These are phyloP conservation scores for Sphaerobolus stellatus DNA, from an alignment of 1,284 basidiomycete genomes.

Conservation along the genomic window DNA sequence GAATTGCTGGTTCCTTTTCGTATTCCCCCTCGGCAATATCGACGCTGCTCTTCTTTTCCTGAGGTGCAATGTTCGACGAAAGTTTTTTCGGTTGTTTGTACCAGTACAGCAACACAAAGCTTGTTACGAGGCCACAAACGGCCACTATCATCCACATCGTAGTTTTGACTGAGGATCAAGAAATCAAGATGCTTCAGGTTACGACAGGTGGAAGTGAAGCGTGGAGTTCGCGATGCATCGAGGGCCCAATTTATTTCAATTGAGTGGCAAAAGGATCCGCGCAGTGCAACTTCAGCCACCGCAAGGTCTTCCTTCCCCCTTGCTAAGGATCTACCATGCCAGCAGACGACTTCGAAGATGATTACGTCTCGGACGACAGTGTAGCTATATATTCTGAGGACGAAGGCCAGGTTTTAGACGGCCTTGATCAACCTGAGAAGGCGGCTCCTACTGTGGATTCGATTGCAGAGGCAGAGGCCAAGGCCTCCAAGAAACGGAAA, in stretches of 20 bases:
- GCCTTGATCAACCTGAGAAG: conserved; percentile 20
- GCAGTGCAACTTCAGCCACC: no score
- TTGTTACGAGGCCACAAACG: no score
- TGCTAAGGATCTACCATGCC: conserved; percentile 17
- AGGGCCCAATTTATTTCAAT: background rate
- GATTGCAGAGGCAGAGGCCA: conserved; percentile 29
- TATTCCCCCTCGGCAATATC: no score
- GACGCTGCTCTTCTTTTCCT: background rate
- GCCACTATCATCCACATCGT: background rate
- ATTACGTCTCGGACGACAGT: conserved; percentile 67
- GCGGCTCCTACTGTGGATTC: conserved; percentile 33
- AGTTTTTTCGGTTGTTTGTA: no score
- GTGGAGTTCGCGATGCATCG: no score
- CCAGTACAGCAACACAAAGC: background rate
- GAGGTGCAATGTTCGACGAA: no score
- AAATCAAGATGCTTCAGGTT: no score
- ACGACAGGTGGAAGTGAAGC: no score
- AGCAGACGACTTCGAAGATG: conserved; percentile 76
- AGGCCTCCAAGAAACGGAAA: conserved; percentile 62
- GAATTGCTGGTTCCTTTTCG: background rate
- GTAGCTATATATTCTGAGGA: conserved; percentile 60
- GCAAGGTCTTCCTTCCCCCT: no score
- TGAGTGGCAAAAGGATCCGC: no score
- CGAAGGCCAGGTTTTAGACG: conserved; percentile 38
- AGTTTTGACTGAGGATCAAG: background rate